phyloP scores from a whole-genome alignment of 306 rosid species.

The Cucurbita moschata region DNA sequence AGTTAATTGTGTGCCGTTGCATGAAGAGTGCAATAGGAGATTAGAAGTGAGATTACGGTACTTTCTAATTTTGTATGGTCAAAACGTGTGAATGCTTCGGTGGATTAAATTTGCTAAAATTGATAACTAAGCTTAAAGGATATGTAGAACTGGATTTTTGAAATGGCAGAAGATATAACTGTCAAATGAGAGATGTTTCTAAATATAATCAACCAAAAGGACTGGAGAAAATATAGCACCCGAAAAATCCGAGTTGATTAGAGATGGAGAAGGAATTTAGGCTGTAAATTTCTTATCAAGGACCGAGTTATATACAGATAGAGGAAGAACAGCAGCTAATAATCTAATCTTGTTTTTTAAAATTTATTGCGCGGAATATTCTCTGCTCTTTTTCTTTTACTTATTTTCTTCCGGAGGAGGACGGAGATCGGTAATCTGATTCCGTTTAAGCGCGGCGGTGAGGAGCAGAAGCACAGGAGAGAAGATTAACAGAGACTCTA shows the following conservation, averaged over 20 bases:
- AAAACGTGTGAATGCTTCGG: neutral
- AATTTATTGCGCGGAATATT: neutral
- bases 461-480: neutral
- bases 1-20: neutral
- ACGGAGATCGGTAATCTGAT: neutral
- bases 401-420: neutral
- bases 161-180: neutral
- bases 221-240: neutral
- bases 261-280: conserved; percentile 1
- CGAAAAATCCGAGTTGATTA: neutral
- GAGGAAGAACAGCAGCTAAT: neutral
- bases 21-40: neutral
- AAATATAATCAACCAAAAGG: neutral
- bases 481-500: neutral
- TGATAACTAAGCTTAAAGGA: neutral
- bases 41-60: neutral
- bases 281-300: neutral
- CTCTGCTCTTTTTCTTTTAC: neutral
- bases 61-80: neutral
- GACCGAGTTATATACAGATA: neutral
- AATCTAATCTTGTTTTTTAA: neutral
- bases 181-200: neutral
- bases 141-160: neutral
- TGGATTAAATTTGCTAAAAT: neutral
- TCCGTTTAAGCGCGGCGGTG: neutral